A percentile compares a stretch with the other conserved stretches of the same genome.
phyloP scores from a whole-genome alignment of 1,284 basidiomycete species.

The Ganoderma meredithae region DNA sequence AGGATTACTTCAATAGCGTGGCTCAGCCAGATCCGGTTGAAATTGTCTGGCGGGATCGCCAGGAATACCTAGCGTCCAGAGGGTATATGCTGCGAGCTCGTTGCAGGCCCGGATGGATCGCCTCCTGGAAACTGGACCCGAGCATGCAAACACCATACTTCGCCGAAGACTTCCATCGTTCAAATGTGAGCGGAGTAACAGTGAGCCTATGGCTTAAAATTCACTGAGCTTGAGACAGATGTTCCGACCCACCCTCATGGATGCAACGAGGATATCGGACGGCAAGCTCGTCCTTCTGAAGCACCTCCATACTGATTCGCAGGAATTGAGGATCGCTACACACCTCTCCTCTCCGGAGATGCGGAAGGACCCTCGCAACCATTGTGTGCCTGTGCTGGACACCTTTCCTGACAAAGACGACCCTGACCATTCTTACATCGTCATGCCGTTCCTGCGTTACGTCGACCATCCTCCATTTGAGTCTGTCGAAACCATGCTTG shows the following conservation, averaged over 20 bases:
- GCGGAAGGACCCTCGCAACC: background rate
- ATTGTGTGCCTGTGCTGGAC: background rate
- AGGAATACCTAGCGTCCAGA: background rate
- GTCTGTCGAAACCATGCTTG: background rate
- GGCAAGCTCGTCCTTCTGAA: conserved; percentile 1
- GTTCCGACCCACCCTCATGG: background rate
- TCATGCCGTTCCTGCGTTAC: background rate
- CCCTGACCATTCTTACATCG: background rate
- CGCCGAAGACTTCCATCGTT: background rate
- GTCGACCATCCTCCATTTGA: background rate
- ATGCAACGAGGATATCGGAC: background rate
- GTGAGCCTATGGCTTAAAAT: background rate
- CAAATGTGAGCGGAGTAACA: background rate
- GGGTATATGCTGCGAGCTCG: conserved; percentile 25
- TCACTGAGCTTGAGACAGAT: background rate
- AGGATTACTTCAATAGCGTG: background rate
- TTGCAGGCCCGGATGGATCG: conserved; percentile 20
- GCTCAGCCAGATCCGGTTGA: background rate
- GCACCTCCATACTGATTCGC: background rate
- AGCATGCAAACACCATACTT: conserved; percentile 12
- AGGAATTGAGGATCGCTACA: conserved; percentile 1
- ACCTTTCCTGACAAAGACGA: background rate
- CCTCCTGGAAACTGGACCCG: conserved; percentile 20
- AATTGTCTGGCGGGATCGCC: background rate
- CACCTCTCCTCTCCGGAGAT: background rate